Evolutionary conservation across 768 basidiomycete genomes (phyloP), one percentile per base, ranked within the genome.

Genomic region (Suillus tomentosus): DNA sequence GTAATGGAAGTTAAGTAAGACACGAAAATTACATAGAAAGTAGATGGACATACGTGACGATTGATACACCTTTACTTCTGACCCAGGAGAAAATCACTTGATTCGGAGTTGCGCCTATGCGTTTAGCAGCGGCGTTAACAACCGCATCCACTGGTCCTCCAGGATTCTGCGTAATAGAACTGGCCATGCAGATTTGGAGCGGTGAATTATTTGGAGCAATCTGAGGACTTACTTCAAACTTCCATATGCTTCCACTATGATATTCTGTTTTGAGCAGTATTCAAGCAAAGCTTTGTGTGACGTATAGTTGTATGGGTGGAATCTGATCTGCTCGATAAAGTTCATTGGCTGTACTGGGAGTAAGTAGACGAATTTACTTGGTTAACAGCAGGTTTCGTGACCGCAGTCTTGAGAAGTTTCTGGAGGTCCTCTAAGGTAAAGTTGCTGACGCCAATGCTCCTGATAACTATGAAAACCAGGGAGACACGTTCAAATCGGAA

Each of bases 401-500:
- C 78, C 2, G 87, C 86, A 1, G 75, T 72, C 68, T 82, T 83
- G 61, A 86, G 56, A 2, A 92, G 66, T 4, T 72, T 72, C 69
- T 88, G 78, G 15, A 92, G 78, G 54, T 87, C 74, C 1, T 79
- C 72, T 36, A 88, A 64, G 5, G 70, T 71, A 72, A 88, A 91
- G 73, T 92, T 92, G 77, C 86, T 87, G 64, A 92, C 88, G 17
- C 89, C 90, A 61, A 90, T 89, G 71, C 85, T 88, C 82, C 87
- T 90, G 63, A 24, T 58, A 56, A 42, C 9, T 17, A 4, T 27
- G 37, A 24, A 22, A n/a, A 48, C 47, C 47, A 13, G n/a, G 2
- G 13, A 48, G 13, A 22, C 11, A 22, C 5, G 6, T 11, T 48
- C 47, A 13, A 22, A 13, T 22, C n/a, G 22, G 22, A 22, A 13